These are phyloP conservation scores for Hanseniaspora nectarophila DNA, from an alignment of 805 yeast genomes.

Conservation along the genomic window DNA sequence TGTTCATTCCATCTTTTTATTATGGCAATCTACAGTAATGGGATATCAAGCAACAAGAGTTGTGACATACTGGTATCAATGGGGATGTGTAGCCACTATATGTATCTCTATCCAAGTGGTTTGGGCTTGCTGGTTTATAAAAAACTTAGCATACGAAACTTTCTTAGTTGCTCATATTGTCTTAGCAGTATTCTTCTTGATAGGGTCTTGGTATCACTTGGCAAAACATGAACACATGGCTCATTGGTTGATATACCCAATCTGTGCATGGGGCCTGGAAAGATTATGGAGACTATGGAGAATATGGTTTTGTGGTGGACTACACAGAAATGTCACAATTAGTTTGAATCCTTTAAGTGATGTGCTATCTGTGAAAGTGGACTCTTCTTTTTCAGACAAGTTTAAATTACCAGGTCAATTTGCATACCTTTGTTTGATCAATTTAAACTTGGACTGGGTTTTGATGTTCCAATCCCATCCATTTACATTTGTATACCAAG, in stretches of 20 bases:
- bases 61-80: conserved; percentile 33
- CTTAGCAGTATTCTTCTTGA: conserved; percentile 35
- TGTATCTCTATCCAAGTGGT: conserved; percentile 35
- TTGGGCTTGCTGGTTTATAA: conserved; percentile 36
- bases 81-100: conserved; percentile 25
- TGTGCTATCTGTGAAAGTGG: conserved; percentile 16
- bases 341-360: conserved; percentile 13
- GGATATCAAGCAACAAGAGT: conserved; percentile 32
- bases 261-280: conserved; percentile 63
- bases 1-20: conserved; percentile 46
- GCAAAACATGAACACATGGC: conserved; percentile 34
- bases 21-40: conserved; percentile 34
- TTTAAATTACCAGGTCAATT: conserved; percentile 13
- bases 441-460: conserved; percentile 12
- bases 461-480: conserved; percentile 60
- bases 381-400: conserved; percentile 6
- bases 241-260: conserved; percentile 40
- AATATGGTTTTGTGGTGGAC: conserved; percentile 46
- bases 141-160: conserved; percentile 38
- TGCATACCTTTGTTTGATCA: conserved; percentile 12
- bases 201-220: conserved; percentile 39
- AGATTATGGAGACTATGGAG: conserved; percentile 46
- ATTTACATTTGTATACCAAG: conserved; percentile 20
- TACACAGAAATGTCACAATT: conserved; percentile 36
- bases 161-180: conserved; percentile 35